Evolutionary conservation across 345 rosid species (phyloP).

Genomic region (Hypericum perforatum): DNA sequence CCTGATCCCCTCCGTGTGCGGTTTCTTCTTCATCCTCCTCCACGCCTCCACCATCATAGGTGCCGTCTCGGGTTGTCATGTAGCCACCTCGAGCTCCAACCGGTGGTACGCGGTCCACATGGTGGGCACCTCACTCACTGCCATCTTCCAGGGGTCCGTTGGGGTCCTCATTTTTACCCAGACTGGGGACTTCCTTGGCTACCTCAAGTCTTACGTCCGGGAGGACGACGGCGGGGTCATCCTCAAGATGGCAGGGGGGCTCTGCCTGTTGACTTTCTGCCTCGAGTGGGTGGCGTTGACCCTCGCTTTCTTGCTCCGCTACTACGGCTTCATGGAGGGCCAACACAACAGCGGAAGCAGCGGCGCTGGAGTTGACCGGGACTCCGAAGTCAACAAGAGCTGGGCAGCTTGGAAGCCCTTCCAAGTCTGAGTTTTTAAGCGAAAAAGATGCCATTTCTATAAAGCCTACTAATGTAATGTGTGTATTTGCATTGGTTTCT

Average conservation of each 20-base stretch:
- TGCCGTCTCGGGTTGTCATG: conserved; percentile 62
- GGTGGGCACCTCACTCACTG: conserved; percentile 73
- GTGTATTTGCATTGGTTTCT: no score
- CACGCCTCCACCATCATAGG: conserved; percentile 49
- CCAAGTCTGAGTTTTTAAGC: no score
- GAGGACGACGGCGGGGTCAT: conserved; percentile 79
- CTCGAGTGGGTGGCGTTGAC: conserved; percentile 83
- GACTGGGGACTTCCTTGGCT: conserved; percentile 49
- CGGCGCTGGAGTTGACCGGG: not conserved
- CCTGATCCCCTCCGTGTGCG: conserved; percentile 66
- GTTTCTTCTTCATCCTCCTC: conserved; percentile 50
- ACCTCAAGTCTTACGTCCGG: conserved; percentile 70
- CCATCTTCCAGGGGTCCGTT: conserved; percentile 86
- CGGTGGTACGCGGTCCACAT: conserved; percentile 79
- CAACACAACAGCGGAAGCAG: conserved; percentile 22
- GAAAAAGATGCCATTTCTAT: no score
- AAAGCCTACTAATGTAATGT: no score
- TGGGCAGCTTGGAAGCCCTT: not conserved
- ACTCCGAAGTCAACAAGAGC: not conserved
- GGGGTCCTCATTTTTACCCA: conserved; percentile 68
- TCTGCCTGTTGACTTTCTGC: conserved; percentile 61
- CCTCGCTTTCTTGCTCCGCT: conserved; percentile 84
- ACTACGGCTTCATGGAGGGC: conserved; percentile 53
- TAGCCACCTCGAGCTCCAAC: conserved; percentile 41
- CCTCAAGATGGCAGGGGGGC: conserved; percentile 68